These are phyloP conservation scores for Blastobotrys attinorum DNA, from an alignment of 805 yeast genomes.

Conservation along the genomic window DNA sequence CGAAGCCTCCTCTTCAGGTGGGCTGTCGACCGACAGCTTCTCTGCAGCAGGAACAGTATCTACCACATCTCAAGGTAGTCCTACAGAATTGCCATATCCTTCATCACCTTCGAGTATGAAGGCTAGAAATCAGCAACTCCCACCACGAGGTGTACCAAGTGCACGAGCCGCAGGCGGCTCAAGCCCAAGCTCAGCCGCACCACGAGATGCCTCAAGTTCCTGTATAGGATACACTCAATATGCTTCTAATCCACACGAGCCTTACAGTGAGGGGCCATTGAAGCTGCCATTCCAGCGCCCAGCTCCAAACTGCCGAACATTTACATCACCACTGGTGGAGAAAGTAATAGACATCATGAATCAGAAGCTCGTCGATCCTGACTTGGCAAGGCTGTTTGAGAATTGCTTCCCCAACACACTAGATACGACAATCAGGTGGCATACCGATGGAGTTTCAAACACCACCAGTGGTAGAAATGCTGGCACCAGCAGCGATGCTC, in stretches of 20 bases:
- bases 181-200: no score
- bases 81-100: no score
- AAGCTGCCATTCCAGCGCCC: conserved; percentile 74
- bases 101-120: no score
- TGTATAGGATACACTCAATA: conserved; percentile 48
- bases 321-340: conserved; percentile 56
- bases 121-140: no score
- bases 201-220: no score
- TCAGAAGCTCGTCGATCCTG: conserved; percentile 46
- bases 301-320: conserved; percentile 61
- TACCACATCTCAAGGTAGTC: no score
- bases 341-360: conserved; percentile 45
- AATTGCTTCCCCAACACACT: conserved; percentile 82
- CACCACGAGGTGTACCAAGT: no score
- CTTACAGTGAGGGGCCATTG: conserved; percentile 49
- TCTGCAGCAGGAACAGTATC: no score
- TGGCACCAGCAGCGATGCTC: conserved; percentile 39
- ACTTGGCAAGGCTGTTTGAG: conserved; percentile 67
- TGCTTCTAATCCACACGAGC: conserved; percentile 46
- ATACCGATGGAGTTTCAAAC: conserved; percentile 25
- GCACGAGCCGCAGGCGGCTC: no score
- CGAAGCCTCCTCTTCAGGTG: no score
- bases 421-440: conserved; percentile 82
- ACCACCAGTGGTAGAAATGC: conserved; percentile 10
- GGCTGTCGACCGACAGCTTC: no score